phyloP scores from a whole-genome alignment of 495 filamentous ascomycete species.

The Penicillium cinerascens region DNA sequence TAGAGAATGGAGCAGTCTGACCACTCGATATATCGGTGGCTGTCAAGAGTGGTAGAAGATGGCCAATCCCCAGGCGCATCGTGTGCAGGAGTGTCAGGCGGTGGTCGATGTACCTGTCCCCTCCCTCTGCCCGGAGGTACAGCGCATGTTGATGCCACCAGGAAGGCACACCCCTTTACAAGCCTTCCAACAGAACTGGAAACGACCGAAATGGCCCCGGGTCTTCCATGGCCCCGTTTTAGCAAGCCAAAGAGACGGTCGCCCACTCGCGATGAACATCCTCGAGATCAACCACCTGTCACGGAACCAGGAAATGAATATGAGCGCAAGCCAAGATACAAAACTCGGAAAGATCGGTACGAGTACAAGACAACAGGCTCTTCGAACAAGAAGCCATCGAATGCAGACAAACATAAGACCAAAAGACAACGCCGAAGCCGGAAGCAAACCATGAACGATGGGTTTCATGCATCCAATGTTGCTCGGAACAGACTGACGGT shows the following conservation, averaged over 20 bases:
- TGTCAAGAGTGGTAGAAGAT: conserved; percentile 6
- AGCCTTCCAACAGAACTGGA: not conserved
- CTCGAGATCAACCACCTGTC: not conserved
- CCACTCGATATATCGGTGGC: conserved; percentile 10
- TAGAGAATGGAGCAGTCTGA: not conserved
- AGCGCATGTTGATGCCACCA: too few species aligned
- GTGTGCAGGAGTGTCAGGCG: not conserved
- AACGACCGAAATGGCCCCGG: not conserved
- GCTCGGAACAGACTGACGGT: conserved; percentile 61
- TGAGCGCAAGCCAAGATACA: conserved; percentile 57
- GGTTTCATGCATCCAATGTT: conserved; percentile 64
- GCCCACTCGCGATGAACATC: not conserved
- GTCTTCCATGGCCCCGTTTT: not conserved
- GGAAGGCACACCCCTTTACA: not conserved
- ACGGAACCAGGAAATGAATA: conserved; percentile 31
- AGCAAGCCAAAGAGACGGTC: not conserved
- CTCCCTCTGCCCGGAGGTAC: not conserved
- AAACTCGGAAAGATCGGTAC: conserved; percentile 56
- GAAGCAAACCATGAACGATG: conserved; percentile 53
- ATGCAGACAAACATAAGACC: conserved; percentile 35
- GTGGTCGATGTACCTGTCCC: not conserved
- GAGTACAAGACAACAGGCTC: conserved; percentile 36
- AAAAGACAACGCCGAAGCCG: conserved; percentile 30
- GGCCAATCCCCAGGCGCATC: not conserved
- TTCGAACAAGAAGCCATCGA: conserved; percentile 1